Evolutionary conservation across 169 alveolate species (phyloP).

Genomic region (Toxoplasma gondii): DNA sequence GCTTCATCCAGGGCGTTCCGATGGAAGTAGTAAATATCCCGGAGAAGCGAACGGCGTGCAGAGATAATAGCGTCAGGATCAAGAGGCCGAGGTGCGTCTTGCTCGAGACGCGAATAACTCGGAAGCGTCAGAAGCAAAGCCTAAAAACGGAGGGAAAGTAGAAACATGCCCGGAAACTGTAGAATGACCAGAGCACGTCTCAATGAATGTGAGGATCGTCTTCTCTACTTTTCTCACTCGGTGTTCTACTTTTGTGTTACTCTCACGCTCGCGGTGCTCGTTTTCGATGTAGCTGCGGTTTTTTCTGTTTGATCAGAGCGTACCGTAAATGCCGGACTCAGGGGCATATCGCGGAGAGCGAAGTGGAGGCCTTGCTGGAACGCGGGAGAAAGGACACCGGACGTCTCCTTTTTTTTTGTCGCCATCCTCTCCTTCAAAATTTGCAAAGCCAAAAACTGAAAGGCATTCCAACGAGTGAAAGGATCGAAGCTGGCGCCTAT

Average conservation of each 20-base stretch:
- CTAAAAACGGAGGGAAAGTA: neutral
- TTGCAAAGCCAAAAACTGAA: neutral
- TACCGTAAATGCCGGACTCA: neutral
- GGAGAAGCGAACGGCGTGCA: neutral
- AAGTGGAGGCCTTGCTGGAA: neutral
- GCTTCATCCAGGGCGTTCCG: neutral
- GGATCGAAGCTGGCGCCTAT: neutral
- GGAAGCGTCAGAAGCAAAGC: conserved; percentile 19
- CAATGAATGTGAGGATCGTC: neutral
- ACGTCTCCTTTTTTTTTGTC: neutral
- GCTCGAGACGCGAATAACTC: neutral
- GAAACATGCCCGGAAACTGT: too few species aligned
- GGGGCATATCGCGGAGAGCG: neutral
- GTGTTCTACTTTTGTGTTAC: neutral
- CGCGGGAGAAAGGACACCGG: neutral
- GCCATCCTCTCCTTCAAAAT: neutral
- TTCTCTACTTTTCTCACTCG: neutral
- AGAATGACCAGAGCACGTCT: too few species aligned
- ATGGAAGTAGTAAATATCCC: neutral
- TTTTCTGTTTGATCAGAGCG: neutral
- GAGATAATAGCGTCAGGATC: conserved; percentile 12
- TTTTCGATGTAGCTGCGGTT: too few species aligned
- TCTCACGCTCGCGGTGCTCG: neutral
- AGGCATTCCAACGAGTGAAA: neutral
- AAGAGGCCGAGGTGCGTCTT: neutral